These are phyloP conservation scores for Colletotrichum abscissum DNA, from an alignment of 2,329 filamentous ascomycete genomes.

Conservation along the genomic window DNA sequence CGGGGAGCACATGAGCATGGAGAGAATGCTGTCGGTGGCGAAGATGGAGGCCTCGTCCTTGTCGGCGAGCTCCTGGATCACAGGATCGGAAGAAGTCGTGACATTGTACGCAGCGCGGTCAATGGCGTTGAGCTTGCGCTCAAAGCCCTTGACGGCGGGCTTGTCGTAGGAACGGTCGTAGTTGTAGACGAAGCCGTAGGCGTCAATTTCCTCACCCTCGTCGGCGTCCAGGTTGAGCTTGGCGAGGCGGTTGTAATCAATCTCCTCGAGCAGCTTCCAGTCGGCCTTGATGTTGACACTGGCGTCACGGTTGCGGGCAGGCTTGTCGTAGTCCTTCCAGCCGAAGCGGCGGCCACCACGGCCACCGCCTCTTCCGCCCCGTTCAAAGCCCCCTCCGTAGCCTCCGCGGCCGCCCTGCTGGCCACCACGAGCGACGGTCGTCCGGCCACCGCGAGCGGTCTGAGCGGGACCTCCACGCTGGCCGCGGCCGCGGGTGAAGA, in stretches of 20 bases:
- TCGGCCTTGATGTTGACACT: conserved; percentile 96
- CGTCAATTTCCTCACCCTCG: conserved; percentile 93
- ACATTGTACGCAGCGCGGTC: conserved; percentile 98
- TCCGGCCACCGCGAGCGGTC: conserved; percentile 67
- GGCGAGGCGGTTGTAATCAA: conserved; percentile 93
- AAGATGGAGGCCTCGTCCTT: conserved; percentile 97
- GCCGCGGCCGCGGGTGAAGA: conserved; percentile 89
- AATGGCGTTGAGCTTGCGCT: conserved; percentile 87
- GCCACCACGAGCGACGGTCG: conserved; percentile 77
- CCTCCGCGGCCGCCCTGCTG: conserved; percentile 70
- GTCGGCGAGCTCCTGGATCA: conserved; percentile 96
- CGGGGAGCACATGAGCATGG: conserved; percentile 98
- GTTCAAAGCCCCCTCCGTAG: conserved; percentile 73
- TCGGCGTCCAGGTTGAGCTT: conserved; percentile 97
- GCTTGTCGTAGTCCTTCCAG: conserved; percentile 99
- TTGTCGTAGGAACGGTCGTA: conserved; percentile 98
- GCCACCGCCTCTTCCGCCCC: conserved; percentile 76
- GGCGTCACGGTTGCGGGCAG: conserved; percentile 92
- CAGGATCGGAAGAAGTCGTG: conserved; percentile 93
- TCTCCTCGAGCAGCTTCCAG: conserved; percentile 96
- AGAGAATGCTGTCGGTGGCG: conserved; percentile 95
- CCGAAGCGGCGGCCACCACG: conserved; percentile 90
- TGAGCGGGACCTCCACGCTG: conserved; percentile 70
- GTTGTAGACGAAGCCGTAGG: conserved; percentile 97
- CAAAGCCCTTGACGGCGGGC: conserved; percentile 86